Percentiles rank a stretch among this genome's conserved stretches.
Conservation (phyloP, 2,329 filamentous ascomycete species). For the Beauveria asiatica region DNA sequence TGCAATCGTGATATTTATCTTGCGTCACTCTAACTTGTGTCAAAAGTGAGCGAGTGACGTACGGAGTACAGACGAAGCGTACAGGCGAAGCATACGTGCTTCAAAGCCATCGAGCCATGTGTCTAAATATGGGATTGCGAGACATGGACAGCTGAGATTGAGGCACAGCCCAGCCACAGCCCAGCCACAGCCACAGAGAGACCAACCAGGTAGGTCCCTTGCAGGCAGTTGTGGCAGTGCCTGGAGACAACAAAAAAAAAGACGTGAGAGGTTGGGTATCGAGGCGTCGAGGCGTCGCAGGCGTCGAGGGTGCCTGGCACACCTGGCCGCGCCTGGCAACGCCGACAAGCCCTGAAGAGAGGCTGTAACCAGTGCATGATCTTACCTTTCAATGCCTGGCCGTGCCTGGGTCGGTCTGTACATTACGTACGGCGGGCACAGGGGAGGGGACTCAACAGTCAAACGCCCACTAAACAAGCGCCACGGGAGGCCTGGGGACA, state of each 20-base stretch:
- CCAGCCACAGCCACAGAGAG: constrained; percentile 1
- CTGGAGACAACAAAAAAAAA: neutral
- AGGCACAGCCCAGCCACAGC: constrained; percentile 6
- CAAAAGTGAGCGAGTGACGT: neutral
- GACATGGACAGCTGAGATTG: neutral
- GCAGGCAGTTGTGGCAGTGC: neutral
- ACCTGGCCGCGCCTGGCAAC: no score
- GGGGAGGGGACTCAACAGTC: neutral
- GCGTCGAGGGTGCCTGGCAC: no score
- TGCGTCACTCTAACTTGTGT: neutral
- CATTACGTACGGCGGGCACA: neutral
- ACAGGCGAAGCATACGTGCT: no score
- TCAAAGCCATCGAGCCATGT: no score
- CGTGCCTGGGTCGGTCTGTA: neutral
- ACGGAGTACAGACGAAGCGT: no score
- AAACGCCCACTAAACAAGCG: neutral
- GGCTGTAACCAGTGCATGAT: no score
- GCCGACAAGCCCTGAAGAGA: no score
- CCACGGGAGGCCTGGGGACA: neutral
- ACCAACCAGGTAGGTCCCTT: neutral
- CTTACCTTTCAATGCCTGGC: no score
- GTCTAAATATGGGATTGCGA: neutral
- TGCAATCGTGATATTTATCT: neutral
- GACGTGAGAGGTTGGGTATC: neutral
- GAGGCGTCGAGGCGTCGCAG: no score